These are phyloP conservation scores for Pichia kudriavzevii DNA, from an alignment of 1,139 yeast species.

Conservation along the genomic window DNA sequence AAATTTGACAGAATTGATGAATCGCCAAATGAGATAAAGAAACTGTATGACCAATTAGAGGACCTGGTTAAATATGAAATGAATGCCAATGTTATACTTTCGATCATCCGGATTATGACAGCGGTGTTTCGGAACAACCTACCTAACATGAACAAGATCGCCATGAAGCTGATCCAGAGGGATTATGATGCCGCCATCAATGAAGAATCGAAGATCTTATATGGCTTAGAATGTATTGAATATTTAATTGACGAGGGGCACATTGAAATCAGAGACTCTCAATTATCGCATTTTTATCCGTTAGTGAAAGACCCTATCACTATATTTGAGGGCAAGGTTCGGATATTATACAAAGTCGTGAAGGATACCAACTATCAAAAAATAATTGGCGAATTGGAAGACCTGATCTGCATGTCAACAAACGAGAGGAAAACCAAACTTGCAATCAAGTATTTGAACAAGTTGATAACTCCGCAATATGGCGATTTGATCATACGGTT, in stretches of 20 bases:
- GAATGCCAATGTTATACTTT: slow-evolving; percentile 18
- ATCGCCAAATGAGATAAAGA: slow-evolving; percentile 15
- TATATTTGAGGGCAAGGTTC: slow-evolving; percentile 51
- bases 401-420: slow-evolving; percentile 52
- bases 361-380: slow-evolving; percentile 33
- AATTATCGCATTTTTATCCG: slow-evolving; percentile 44
- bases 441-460: slow-evolving; percentile 27
- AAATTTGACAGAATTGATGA: slow-evolving; percentile 12
- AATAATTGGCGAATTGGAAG: slow-evolving; percentile 33
- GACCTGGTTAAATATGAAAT: slow-evolving; percentile 16
- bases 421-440: slow-evolving; percentile 27
- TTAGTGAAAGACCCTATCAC: slow-evolving; percentile 47
- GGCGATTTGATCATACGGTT: slow-evolving; percentile 21
- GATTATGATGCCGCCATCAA: slow-evolving; percentile 4
- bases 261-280: slow-evolving; percentile 14
- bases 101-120: slow-evolving; percentile 16
- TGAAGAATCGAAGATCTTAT: slow-evolving; percentile 7
- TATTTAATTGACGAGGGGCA: slow-evolving; percentile 13
- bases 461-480: slow-evolving; percentile 17
- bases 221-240: slow-evolving; percentile 16
- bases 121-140: slow-evolving; percentile 16
- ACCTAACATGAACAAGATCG: slow-evolving; percentile 11
- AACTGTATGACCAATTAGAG: slow-evolving; percentile 9
- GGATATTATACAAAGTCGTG: slow-evolving; percentile 53
- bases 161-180: slow-evolving; percentile 17